phyloP scores from a whole-genome alignment of 805 yeast species.

The Wickerhamiella galacta region DNA sequence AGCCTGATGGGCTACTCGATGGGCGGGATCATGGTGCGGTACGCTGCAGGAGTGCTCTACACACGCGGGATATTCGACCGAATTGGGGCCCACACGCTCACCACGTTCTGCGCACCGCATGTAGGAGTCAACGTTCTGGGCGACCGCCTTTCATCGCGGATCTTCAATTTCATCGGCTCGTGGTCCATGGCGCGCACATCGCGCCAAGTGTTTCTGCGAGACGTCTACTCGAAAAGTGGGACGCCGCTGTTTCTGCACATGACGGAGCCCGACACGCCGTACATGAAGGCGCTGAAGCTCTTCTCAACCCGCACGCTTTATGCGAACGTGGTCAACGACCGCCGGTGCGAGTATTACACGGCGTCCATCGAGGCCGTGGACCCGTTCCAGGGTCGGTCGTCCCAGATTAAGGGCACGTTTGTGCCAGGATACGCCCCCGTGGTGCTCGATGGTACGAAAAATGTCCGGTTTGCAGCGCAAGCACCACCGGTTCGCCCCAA shows the following conservation, averaged over 20 bases:
- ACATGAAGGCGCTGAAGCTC: conserved; percentile 34
- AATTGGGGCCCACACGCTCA: conserved; percentile 41
- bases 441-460: conserved; percentile 6
- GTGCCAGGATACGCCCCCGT: conserved; percentile 13
- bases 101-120: conserved; percentile 56
- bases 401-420: conserved; percentile 10
- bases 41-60: conserved; percentile 56
- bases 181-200: conserved; percentile 55
- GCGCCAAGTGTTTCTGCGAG: conserved; percentile 44
- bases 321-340: conserved; percentile 66
- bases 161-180: conserved; percentile 52
- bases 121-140: conserved; percentile 49
- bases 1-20: conserved; percentile 77
- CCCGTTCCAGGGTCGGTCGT: conserved; percentile 7
- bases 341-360: conserved; percentile 71
- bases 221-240: conserved; percentile 11
- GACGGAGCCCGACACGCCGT: conserved; percentile 47
- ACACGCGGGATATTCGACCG: conserved; percentile 34
- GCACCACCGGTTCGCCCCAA: background rate
- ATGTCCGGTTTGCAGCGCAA: conserved; percentile 12
- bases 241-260: conserved; percentile 46
- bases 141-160: conserved; percentile 28
- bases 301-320: conserved; percentile 45
- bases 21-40: conserved; percentile 75
- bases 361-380: conserved; percentile 40